Percentiles rank a stretch among this genome's conserved stretches.
Conservation (phyloP, 2,329 filamentous ascomycete species). For the Botryotinia narcissicola region DNA sequence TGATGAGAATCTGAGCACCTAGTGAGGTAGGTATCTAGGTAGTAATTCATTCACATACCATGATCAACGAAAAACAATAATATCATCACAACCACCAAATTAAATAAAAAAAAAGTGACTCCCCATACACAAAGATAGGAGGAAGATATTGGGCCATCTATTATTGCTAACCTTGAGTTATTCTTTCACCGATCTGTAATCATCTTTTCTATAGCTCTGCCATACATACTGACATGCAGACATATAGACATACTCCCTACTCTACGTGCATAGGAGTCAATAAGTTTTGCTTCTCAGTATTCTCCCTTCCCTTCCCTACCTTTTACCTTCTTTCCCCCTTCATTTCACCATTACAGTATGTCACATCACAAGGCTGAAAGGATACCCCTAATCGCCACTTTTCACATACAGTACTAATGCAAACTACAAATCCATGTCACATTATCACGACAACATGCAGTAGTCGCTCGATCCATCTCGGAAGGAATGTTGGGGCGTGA, state of each 20-base stretch:
- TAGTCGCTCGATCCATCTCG: background rate
- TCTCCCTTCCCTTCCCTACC: background rate
- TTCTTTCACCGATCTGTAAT: background rate
- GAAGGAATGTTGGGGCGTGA: background rate
- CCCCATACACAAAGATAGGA: background rate
- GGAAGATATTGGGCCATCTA: background rate
- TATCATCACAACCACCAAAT: background rate
- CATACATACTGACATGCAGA: background rate
- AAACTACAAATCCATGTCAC: constrained; percentile 6
- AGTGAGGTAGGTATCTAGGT: too few relatives aligned
- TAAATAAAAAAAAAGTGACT: background rate
- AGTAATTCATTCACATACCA: background rate
- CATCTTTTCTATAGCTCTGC: background rate
- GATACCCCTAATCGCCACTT: background rate
- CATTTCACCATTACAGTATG: background rate
- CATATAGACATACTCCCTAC: background rate
- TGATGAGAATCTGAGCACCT: background rate
- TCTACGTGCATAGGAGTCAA: too few relatives aligned
- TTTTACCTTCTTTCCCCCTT: background rate
- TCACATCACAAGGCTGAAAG: background rate
- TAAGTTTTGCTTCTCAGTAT: background rate
- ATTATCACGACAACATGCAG: constrained; percentile 11
- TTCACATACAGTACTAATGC: background rate
- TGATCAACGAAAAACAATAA: background rate
- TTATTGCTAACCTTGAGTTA: background rate